These are phyloP conservation scores for Adansonia madagascariensis DNA, from an alignment of 441 rosid genomes.

Conservation along the genomic window DNA sequence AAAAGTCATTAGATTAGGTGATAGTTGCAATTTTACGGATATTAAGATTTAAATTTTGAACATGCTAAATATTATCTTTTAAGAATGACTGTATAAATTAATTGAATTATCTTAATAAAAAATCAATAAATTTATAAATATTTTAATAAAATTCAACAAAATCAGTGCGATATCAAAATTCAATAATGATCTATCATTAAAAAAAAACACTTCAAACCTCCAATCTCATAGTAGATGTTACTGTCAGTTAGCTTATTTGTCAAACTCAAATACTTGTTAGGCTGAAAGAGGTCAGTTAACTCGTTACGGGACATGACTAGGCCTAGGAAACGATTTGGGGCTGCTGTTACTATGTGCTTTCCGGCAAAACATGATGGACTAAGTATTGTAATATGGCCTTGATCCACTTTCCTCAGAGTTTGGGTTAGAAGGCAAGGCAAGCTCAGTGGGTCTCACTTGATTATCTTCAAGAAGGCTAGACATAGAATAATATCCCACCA, in stretches of 20 bases:
- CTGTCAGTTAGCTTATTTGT: background rate
- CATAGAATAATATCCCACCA: background rate
- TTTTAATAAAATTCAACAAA: background rate
- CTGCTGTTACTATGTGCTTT: background rate
- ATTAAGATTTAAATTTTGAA: no score
- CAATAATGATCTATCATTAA: background rate
- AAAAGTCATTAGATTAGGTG: no score
- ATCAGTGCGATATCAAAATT: background rate
- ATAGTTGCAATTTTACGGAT: no score
- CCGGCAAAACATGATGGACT: background rate
- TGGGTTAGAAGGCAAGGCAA: constrained; percentile 7
- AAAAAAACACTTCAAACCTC: background rate
- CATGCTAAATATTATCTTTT: no score
- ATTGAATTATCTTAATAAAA: background rate
- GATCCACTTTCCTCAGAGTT: background rate
- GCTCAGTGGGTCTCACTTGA: background rate
- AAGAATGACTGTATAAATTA: no score
- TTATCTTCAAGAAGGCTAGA: background rate
- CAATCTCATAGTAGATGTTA: background rate
- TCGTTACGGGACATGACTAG: background rate
- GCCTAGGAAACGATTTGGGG: background rate
- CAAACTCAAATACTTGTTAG: background rate
- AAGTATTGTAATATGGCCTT: background rate
- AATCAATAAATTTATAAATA: background rate
- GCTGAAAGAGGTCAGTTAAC: background rate